Evolutionary conservation across 805 yeast genomes (phyloP), one percentile per base, ranked within the genome.

Genomic region (Metschnikowia lachancei): DNA sequence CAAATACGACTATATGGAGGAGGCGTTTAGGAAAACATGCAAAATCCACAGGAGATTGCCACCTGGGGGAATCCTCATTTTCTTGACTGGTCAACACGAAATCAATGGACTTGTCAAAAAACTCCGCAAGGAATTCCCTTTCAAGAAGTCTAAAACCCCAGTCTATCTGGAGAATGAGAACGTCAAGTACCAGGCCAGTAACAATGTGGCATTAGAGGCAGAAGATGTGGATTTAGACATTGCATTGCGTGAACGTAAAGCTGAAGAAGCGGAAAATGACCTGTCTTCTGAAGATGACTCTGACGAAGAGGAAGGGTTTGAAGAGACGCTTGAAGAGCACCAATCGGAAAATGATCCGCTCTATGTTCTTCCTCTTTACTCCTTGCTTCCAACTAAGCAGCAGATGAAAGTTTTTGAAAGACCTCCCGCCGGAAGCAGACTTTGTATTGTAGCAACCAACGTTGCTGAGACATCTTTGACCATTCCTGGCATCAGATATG

Each of bases 391-490:
- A n/a, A 90, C 98, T 0, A 80, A 79, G 39, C 96, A 94, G 59
- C 99, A 94, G 68, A 83, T 94, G 90, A 87, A 83, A 61, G 95
- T 94, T 2, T 94, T 94, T 61, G 79, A 87, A 46, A 72, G 74
- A 0, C 95, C 97, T 2, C 99, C 99, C 2, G 68, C 71, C 20
- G 96, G 95, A 4, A 77, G 90, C 34, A 76, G 99, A 58, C 65
- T 94, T 9, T 90, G 97, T 72, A 85, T 94, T 33, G 88, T 94
- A 28, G 96, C 99, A 4, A 94, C 99, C 1, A 94, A 94, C 61
- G 95, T 94, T 47, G 99, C 99, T 0, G 99, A 94, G 64, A 94
- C 99, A 0, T 90, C 97, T 1, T 76, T 94, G 62, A 94, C 99
- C 0, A 94, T 94, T 56, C 99, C 99, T 0, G 95, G 95, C 9